phyloP scores from a whole-genome alignment of 2,329 filamentous ascomycete genomes.

The Ceratocystis huliohia region DNA sequence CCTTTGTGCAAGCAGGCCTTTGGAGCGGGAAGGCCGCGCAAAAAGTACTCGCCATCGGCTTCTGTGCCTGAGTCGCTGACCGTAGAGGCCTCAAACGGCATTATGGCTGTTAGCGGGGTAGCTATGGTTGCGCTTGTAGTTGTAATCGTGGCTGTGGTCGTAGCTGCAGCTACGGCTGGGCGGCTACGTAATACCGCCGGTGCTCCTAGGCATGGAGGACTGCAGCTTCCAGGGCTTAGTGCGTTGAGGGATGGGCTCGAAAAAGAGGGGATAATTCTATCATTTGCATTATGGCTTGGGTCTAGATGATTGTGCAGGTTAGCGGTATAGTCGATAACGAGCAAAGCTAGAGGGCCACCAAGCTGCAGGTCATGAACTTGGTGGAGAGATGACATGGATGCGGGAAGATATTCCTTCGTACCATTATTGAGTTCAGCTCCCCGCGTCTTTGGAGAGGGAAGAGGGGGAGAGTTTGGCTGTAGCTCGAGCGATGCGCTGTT shows the following conservation, averaged over 20 bases:
- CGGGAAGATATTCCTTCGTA: not conserved
- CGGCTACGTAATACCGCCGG: not conserved
- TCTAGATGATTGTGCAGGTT: too few species aligned
- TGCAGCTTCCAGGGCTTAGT: not conserved
- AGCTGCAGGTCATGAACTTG: too few species aligned
- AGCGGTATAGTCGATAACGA: too few species aligned
- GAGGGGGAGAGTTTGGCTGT: not conserved
- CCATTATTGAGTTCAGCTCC: not conserved
- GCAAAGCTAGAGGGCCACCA: too few species aligned
- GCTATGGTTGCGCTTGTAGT: not conserved
- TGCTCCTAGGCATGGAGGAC: not conserved
- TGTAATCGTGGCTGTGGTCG: not conserved
- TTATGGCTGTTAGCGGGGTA: not conserved
- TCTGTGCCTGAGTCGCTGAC: conserved; percentile 82
- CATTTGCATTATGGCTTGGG: too few species aligned
- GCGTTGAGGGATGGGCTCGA: not conserved
- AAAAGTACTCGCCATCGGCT: conserved; percentile 82
- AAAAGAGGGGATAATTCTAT: not conserved
- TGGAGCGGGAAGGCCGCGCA: conserved; percentile 75
- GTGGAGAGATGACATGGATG: too few species aligned
- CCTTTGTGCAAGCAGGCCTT: conserved; percentile 64
- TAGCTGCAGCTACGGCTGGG: not conserved
- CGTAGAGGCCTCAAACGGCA: conserved; percentile 6
- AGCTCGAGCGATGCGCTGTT: not conserved
- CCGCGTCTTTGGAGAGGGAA: not conserved